A percentile compares a stretch with the other conserved stretches of the same genome.
phyloP scores from a whole-genome alignment of 805 yeast species.

The Metschnikowia vanudenii region DNA sequence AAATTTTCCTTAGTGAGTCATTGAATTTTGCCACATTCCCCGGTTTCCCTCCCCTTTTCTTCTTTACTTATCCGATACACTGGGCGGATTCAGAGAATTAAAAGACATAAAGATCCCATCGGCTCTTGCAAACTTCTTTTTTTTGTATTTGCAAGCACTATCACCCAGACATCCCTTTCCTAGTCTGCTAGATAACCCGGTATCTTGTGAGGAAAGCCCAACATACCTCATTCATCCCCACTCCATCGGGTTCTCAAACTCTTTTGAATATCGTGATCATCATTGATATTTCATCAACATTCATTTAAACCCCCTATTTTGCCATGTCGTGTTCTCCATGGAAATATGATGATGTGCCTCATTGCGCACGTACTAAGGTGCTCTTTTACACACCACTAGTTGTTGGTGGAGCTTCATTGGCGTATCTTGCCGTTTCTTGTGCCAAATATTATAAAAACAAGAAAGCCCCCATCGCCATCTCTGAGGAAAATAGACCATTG shows the following conservation, averaged over 20 bases:
- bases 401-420: constrained; percentile 28
- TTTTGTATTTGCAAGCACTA: neutral
- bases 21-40: neutral
- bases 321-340: constrained; percentile 35
- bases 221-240: no score
- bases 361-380: constrained; percentile 46
- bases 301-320: neutral
- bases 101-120: neutral
- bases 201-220: no score
- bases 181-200: neutral
- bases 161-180: neutral
- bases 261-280: no score
- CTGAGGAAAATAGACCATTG: constrained; percentile 34
- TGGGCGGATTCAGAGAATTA: no score
- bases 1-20: neutral
- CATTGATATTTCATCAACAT: neutral
- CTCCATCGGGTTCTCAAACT: no score
- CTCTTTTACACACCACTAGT: constrained; percentile 35
- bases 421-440: constrained; percentile 25
- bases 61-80: no score
- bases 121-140: neutral
- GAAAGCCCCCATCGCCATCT: constrained; percentile 15
- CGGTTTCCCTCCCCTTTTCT: neutral
- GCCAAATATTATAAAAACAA: constrained; percentile 4
- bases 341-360: constrained; percentile 62